Base-by-base conservation (phyloP, 805 yeast genomes). In the Cyberlindnera americana region DNA sequence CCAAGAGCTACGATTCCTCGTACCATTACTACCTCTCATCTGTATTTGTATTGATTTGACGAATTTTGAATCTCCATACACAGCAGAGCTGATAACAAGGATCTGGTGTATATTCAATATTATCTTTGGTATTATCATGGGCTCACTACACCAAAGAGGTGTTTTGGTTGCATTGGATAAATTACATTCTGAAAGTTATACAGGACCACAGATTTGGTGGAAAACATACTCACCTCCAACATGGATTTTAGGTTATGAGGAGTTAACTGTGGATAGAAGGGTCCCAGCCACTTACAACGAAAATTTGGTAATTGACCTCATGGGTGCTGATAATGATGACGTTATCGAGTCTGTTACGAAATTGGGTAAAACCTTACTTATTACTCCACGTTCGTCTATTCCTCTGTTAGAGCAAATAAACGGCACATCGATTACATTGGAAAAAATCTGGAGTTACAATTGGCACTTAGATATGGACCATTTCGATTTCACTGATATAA, bases 201-300 rank as follows among this genome's bases (percentile, higher is more conserved):
- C 62, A 3, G 61, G 70, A 0, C 64, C 77, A 0, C 72, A 77
- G 25, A 54, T 91, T 5, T 91, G 95, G 88, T 91, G 98, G 98
- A 79, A 88, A 59, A 88, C 96, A 0, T 93, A 91, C 52, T 75
- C 87, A 4, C 97, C 98, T 1, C 98, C 99, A 3, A 74, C 87
- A 5, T 93, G 96, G 95, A 59, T 91, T 41, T 64, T 83, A 34
- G 57, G 59, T 19, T 55, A 56, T 31, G 5, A 40, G 0, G 44
- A 52, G 12, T 36, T 64, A 19, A 43, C 33, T 38, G 10, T 49
- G 37, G n/a, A 50, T 9, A 31, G 19, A 8, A n/a, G 22, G 2
- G 45, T 30, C 13, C 43, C 45, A 3, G 27, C 19, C 3, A 25
- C 10, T 4, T 8, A 19, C 5, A 7, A 13, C 11, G n/a, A 26